Evolutionary conservation across 2,329 filamentous ascomycete species (phyloP).

Genomic region (Fulvia fulva): DNA sequence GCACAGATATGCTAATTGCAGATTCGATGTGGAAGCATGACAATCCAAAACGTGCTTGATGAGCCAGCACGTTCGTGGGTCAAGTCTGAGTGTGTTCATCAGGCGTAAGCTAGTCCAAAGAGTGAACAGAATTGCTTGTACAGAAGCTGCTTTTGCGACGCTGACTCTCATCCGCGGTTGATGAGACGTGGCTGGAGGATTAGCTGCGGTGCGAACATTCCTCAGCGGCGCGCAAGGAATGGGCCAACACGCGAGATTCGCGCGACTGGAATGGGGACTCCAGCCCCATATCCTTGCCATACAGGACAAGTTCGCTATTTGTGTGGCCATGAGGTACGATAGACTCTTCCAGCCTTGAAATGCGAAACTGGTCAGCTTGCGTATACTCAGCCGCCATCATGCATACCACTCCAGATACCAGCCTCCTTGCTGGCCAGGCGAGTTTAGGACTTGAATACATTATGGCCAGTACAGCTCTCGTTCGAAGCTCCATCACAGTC

Average conservation of each 20-base stretch:
- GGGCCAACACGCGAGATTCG: not conserved
- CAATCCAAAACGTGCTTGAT: too few relatives aligned
- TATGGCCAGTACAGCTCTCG: not conserved
- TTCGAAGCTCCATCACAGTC: not conserved
- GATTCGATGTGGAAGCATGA: too few relatives aligned
- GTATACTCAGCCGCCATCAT: not conserved
- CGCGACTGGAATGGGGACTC: not conserved
- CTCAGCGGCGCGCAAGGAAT: not conserved
- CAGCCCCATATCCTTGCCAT: not conserved
- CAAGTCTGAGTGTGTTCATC: too few relatives aligned
- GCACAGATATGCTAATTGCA: too few relatives aligned
- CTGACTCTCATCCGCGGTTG: too few relatives aligned
- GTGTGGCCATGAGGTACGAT: too few relatives aligned
- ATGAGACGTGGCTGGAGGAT: not conserved
- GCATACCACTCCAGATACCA: not conserved
- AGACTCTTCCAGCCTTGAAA: not conserved
- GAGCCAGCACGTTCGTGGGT: too few relatives aligned
- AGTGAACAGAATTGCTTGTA: too few relatives aligned
- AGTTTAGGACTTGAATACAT: not conserved
- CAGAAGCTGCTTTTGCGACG: too few relatives aligned
- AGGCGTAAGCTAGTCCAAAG: too few relatives aligned
- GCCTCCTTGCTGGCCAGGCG: not conserved
- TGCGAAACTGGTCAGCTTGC: not conserved
- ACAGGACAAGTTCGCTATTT: too few relatives aligned
- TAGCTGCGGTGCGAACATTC: too few relatives aligned